Base-by-base conservation (phyloP, 1,284 basidiomycete genomes). In the Amylostereum chailletii region DNA sequence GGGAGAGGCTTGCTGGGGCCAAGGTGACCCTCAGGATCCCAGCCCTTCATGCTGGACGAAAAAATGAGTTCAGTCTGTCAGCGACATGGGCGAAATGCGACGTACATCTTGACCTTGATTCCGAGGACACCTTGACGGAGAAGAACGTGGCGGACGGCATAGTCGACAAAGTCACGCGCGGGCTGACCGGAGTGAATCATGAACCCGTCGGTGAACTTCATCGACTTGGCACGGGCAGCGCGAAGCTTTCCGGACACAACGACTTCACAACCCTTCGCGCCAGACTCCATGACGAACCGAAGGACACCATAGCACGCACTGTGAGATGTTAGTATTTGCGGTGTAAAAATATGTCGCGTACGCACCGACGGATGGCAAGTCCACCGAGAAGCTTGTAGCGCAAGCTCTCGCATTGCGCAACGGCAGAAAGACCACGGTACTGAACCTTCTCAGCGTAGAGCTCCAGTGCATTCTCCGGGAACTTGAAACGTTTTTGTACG, bases 141-240 rank as follows among this genome's bases (percentile, higher is more conserved):
- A 63, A 99, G 82, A 62, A 99, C 96, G 79, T 99, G 96, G 61
- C 96, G 86, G 64, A 98, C 94, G 55, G 96, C 96, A 65, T 93
- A 84, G 77, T 99, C 95, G 55, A 99, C 94, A 63, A 95, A 99
- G 71, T 99, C 96, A 55, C 86, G 77, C 51, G 85, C 87, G 62
- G 96, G 96, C 76, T 99, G 95, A 83, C 96, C 96, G 59, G 96
- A 98, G 86, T 99, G 96, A 71, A 99, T 95, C 93, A 99, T 98
- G 86, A 97, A 98, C 48, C 96, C 96, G 65, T 99, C 96, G 67
- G 94, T 97, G 79, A 99, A 99, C 76, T 99, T 99, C 96, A 99
- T 99, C 45, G 92, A 91, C 77, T 99, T 99, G 67, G 96, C 96
- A 83, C 94, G 94, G 61, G 96, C 96, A 62, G 95, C 96, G 71